These are phyloP conservation scores for Jaenimonas drosophilae DNA, from an alignment of 208 protist genomes.

Conservation along the genomic window DNA sequence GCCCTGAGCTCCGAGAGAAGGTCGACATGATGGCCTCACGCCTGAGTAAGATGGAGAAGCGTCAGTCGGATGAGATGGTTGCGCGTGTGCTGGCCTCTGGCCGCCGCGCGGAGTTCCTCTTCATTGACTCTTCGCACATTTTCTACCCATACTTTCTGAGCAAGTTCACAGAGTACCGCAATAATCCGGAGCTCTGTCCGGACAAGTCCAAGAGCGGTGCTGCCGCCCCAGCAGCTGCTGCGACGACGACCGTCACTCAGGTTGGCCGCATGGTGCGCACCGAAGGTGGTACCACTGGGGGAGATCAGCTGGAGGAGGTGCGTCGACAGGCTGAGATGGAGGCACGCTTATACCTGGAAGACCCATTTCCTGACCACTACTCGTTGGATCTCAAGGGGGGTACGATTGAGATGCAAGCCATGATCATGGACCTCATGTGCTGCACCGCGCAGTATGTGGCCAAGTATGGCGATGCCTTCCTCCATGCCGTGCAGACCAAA, in stretches of 20 bases:
- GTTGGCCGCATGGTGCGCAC: conserved; percentile 28
- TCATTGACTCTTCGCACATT: conserved; percentile 74
- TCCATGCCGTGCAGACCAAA: conserved; percentile 39
- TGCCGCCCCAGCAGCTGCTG: conserved; percentile 2
- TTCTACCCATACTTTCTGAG: conserved; percentile 87
- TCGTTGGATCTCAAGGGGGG: conserved; percentile 49
- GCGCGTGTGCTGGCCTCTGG: conserved; percentile 64
- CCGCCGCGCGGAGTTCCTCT: conserved; percentile 74
- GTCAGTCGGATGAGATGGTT: conserved; percentile 71
- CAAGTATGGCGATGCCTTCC: conserved; percentile 77
- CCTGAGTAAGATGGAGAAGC: conserved; percentile 57
- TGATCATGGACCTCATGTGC: conserved; percentile 64
- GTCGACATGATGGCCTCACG: conserved; percentile 64
- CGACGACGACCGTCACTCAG: conserved; percentile 30
- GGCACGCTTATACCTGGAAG: conserved; percentile 60
- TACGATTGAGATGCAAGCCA: conserved; percentile 54
- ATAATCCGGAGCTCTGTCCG: conserved; percentile 49
- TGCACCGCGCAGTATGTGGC: conserved; percentile 77
- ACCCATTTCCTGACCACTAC: conserved; percentile 70
- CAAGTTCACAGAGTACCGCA: conserved; percentile 66
- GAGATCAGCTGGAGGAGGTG: conserved; percentile 53
- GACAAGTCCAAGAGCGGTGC: conserved; percentile 14
- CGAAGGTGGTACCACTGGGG: conserved; percentile 46
- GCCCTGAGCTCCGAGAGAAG: conserved; percentile 69
- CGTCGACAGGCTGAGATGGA: conserved; percentile 61